Base-by-base conservation (phyloP, 306 rosid species). In the Prunus mume region DNA sequence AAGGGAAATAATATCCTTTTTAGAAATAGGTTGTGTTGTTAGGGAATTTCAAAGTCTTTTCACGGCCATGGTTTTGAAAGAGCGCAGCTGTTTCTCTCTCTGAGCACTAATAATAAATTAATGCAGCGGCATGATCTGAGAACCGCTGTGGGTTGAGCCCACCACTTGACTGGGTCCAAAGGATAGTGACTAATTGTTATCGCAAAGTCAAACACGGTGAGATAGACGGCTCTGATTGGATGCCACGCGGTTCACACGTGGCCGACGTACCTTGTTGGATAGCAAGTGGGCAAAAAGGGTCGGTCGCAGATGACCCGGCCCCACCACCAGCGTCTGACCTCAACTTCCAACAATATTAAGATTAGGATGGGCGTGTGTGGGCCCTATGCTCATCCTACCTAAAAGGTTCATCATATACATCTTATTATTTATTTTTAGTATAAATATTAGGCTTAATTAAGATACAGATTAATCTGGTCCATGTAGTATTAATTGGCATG, bases 171-270 rank as follows among this genome's bases (percentile, higher is more conserved):
- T 14, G 8, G 47, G 71, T 62, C 67, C 41, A 14, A 27, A 0
- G 20, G 67, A 62, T 5, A 5, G 43, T 2, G 67, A 65, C 56
- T 24, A 12, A 69, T 3, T 19, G 1, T 38, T 6, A 5, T 12
- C 14, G 0, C 7, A 69, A 63, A 46, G 80, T 83, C 83, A 78
- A 64, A 74, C 65, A 17, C 50, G 67, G 20, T 24, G 11, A 8
- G 61, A 22, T 10, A 1, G 34, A 74, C 78, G 75, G 83, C 55
- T 64, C 30, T 18, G 66, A 55, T 69, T 34, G 0, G 65, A 30
- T 34, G 28, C n/a, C 24, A 20, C 25, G 65, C 12, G 28, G 15
- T 20, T 43, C 27, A 22, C 13, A 32, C 65, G 74, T 76, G 80
- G 80, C 74, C 68, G 66, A 62, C 5, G 61, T 65, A 66, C 25